A percentile compares a stretch with the other conserved stretches of the same genome.
phyloP scores from a whole-genome alignment of 805 yeast genomes.

The Metschnikowia aberdeeniae region DNA sequence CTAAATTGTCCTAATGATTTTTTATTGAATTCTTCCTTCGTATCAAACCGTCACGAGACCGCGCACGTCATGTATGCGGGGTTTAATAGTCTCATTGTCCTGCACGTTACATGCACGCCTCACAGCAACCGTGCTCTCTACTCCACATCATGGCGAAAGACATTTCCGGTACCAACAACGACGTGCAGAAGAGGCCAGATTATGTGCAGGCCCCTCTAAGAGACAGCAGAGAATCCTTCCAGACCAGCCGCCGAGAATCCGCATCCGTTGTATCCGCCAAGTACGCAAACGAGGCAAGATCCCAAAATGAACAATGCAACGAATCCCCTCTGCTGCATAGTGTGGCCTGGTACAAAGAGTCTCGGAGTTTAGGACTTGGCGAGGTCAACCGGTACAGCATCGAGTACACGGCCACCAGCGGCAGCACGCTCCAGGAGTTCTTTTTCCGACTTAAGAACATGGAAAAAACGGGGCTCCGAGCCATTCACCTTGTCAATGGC shows the following conservation, averaged over 20 bases:
- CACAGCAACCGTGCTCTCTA: not conserved
- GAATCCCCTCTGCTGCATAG: not conserved
- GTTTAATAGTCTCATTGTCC: constrained; percentile 2
- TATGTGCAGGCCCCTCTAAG: not conserved
- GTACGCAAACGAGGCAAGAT: not conserved
- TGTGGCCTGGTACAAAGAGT: constrained; percentile 34
- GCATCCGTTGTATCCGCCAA: not conserved
- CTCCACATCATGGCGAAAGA: constrained; percentile 1
- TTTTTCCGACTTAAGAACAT: constrained; percentile 38
- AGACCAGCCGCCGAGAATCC: not conserved
- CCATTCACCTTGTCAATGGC: constrained; percentile 40
- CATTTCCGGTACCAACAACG: not conserved
- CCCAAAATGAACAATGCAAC: not conserved
- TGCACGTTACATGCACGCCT: not conserved
- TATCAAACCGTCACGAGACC: too few species aligned
- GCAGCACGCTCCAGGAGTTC: constrained; percentile 11
- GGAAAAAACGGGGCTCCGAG: constrained; percentile 35
- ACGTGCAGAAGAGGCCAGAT: not conserved
- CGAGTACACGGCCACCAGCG: constrained; percentile 17
- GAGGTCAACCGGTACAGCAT: constrained; percentile 35
- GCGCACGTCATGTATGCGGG: not conserved
- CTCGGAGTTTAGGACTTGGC: constrained; percentile 32
- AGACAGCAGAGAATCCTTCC: not conserved
- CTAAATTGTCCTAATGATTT: not conserved
- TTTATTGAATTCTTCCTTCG: not conserved